These are phyloP conservation scores for Cercospora janseana DNA, from an alignment of 2,329 filamentous ascomycete species.

Conservation along the genomic window DNA sequence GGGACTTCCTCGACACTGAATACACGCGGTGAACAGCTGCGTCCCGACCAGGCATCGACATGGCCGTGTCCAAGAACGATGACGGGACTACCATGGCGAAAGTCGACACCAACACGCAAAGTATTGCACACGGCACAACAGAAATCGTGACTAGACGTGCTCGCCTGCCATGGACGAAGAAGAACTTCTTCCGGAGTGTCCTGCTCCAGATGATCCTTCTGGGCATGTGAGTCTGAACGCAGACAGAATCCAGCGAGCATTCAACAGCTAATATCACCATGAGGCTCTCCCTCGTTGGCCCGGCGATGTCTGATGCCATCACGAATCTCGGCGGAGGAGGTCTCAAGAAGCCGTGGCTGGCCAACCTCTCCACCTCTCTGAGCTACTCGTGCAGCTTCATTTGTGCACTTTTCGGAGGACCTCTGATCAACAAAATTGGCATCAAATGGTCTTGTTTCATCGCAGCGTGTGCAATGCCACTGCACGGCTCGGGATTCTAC, in stretches of 20 bases:
- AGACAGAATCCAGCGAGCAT: neutral
- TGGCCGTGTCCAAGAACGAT: too few relatives aligned
- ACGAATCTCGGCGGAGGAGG: conserved; percentile 30
- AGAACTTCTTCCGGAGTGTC: conserved; percentile 25
- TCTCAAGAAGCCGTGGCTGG: conserved; percentile 25
- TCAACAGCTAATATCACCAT: neutral
- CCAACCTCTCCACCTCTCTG: conserved; percentile 28
- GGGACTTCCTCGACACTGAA: too few relatives aligned
- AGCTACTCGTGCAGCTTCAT: conserved; percentile 26
- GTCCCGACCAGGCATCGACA: too few relatives aligned
- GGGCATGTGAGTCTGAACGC: neutral
- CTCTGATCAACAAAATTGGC: conserved; percentile 43
- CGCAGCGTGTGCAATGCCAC: conserved; percentile 38
- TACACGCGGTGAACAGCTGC: too few relatives aligned
- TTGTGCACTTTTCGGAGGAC: conserved; percentile 36
- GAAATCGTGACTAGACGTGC: too few relatives aligned
- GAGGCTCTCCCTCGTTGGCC: neutral
- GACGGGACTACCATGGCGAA: too few relatives aligned
- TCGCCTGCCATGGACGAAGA: too few relatives aligned
- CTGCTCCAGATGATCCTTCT: conserved; percentile 30
- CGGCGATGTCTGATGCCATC: conserved; percentile 30
- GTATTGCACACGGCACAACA: too few relatives aligned
- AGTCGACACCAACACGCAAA: too few relatives aligned
- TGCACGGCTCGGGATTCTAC: conserved; percentile 40
- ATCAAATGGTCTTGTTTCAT: conserved; percentile 42